Evolutionary conservation across 2,329 filamentous ascomycete genomes (phyloP), one percentile per base, ranked within the genome.

Genomic region (Colletotrichum lindemuthianum): DNA sequence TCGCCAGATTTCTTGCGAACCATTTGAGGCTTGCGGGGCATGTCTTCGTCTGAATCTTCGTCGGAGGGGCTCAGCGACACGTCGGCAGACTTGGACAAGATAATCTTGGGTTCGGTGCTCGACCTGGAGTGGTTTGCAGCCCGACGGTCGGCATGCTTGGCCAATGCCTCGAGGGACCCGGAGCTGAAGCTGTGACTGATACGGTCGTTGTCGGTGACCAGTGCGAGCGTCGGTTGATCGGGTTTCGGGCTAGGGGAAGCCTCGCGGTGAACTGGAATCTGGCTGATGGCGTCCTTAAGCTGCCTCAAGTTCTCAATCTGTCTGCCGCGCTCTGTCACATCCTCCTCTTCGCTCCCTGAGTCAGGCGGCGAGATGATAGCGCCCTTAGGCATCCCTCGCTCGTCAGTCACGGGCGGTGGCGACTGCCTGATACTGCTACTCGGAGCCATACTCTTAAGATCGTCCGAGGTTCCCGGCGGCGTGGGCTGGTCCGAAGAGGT

Each of bases 1-100:
- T 99, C 96, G 39, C 96, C 96, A 43, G 96, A 98, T 84, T 99
- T 99, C 82, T 99, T 99, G 72, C 96, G 90, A 10, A 99, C 89
- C 88, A 98, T 96, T 58, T 89, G 89, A n/a, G 94, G 93, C 79
- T 96, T 96, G 71, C 77, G 66, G 85, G 71, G 60, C 90, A 79
- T 32, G 12, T 63, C 57, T 47, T 65, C 79, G 72, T 84, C 90
- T 69, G 78, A 86, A 73, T 90, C 89, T 66, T 92, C 88, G 52
- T 90, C 88, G 1, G 87, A 88, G 8, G 74, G 77, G 2, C 80
- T 80, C 37, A 81, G 67, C 2, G 86, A 87, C 59, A 79, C 82
- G 44, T 84, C 83, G 11, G 76, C 74, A 1, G 84, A 82, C 66
- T 81, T 80, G 32, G 74, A 74, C 32, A 83, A 69, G 16, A 80